Percentiles rank a stretch among this genome's conserved stretches.
Evolutionary conservation across 2,329 filamentous ascomycete genomes (phyloP).

Genomic region (Colletotrichum euphorbiae): DNA sequence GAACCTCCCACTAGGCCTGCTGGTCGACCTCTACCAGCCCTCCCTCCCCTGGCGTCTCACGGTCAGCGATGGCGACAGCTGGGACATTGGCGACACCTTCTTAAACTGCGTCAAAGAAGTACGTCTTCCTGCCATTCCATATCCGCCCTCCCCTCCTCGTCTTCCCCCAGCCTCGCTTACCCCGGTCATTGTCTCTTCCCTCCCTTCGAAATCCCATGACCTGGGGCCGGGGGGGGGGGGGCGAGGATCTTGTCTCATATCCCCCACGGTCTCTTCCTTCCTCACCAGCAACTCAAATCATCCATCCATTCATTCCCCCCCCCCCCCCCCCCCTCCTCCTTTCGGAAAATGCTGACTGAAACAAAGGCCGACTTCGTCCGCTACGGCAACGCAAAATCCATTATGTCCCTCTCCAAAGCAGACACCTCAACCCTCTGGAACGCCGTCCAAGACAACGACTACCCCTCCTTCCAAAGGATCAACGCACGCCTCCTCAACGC

Average conservation of each 20-base stretch:
- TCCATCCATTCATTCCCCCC: too few relatives aligned
- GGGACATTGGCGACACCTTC: slow-evolving; percentile 73
- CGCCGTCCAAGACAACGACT: slow-evolving; percentile 82
- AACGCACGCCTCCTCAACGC: slow-evolving; percentile 82
- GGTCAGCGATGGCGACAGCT: slow-evolving; percentile 65
- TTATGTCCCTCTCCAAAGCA: slow-evolving; percentile 88
- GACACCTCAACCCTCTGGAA: slow-evolving; percentile 87
- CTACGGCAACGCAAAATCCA: slow-evolving; percentile 87
- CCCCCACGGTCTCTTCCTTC: too few relatives aligned
- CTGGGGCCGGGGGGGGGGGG: neutral
- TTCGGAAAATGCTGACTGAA: neutral
- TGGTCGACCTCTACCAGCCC: slow-evolving; percentile 69
- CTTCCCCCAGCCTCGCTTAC: neutral
- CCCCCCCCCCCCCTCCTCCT: too few relatives aligned
- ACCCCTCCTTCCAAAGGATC: slow-evolving; percentile 77
- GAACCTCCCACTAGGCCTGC: slow-evolving; percentile 64
- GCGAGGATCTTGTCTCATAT: neutral
- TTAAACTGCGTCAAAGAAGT: slow-evolving; percentile 74
- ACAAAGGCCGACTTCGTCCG: slow-evolving; percentile 81
- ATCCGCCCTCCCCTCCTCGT: neutral
- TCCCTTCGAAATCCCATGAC: neutral
- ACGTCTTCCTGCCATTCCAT: slow-evolving; percentile 39
- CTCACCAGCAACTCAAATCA: too few relatives aligned
- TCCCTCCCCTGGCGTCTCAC: slow-evolving; percentile 65
- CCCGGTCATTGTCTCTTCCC: neutral